Evolutionary conservation across 371 early-diverging fungal species (phyloP).

Genomic region (Syncephalastrum monosporum): DNA sequence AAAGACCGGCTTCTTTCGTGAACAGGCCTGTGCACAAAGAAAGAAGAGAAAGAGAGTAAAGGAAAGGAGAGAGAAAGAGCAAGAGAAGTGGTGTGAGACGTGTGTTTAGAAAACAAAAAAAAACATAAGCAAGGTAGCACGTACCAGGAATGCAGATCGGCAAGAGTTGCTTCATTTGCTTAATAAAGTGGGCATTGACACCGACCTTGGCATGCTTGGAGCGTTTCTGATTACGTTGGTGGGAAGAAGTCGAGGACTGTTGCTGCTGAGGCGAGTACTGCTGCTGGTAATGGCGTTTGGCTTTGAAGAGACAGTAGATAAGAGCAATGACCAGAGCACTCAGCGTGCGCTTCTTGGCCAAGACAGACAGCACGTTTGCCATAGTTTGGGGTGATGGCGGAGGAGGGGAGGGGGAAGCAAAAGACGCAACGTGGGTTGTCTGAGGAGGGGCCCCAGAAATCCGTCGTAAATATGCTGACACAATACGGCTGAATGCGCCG

Average conservation of each 20-base stretch:
- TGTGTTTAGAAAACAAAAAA: background rate
- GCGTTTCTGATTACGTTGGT: conserved; percentile 8
- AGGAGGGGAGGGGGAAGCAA: background rate
- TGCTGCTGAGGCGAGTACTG: conserved; percentile 7
- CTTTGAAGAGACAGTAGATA: conserved; percentile 35
- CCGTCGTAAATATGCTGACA: too few species aligned
- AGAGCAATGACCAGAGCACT: conserved; percentile 36
- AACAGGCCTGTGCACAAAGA: conserved; percentile 40
- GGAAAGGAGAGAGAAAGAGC: too few species aligned
- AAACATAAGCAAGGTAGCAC: background rate
- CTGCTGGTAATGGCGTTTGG: conserved; percentile 25
- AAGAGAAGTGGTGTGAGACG: background rate
- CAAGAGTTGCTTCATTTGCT: conserved; percentile 76
- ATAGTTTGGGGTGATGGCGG: conserved; percentile 9
- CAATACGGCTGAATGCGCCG: too few species aligned
- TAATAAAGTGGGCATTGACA: conserved; percentile 69
- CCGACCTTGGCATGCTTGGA: conserved; percentile 46
- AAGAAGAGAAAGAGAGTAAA: background rate
- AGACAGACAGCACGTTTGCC: conserved; percentile 33
- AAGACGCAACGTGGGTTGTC: background rate
- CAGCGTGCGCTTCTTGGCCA: conserved; percentile 30
- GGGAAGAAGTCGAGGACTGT: background rate
- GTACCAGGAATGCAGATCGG: conserved; percentile 71
- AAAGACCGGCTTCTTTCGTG: conserved; percentile 66
- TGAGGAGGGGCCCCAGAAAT: too few species aligned